Evolutionary conservation across 179 eudicot species (phyloP), one percentile per base, ranked within the genome.

Genomic region (Sideroxylon spinosum): DNA sequence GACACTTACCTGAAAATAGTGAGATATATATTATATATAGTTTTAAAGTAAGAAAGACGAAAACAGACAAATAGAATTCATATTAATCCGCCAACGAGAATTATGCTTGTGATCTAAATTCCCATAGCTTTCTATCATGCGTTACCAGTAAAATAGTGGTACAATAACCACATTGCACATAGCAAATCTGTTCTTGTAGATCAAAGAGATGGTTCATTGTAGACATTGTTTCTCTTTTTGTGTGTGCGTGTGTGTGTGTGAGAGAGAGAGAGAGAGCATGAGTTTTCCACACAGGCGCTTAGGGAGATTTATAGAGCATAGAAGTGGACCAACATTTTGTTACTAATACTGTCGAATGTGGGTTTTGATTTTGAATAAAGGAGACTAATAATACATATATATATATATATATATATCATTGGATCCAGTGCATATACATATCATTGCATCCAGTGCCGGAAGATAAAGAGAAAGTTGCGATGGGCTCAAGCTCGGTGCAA

Each of bases 121-220:
- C 44, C 44, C 44, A 37, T 37, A 37, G 44, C 44, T 37, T 37
- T 52, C 13, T 52, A 52, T 19, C 37, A 55, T 53, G 12, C 2
- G 16, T 66, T 76, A 76, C 79, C 49, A 76, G 73, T 20, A 76
- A 76, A 65, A 73, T 73, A 66, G 66, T 73, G 66, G 53, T 32
- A 50, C 76, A 73, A 32, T 57, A n/a, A n/a, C 66, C 66, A n/a
- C 76, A 73, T 11, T 73, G 91, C 10, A 94, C 96, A 76, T 92
- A 94, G 88, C 97, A 94, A 70, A 92, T 88, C 79, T 91, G 97
- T 52, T 91, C 98, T 81, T 90, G 90, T 71, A 84, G 84, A 73
- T 88, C 91, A 67, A 89, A 78, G 71, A 88, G 72, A 56, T 86
- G 86, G 78, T 78, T 84, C 3, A 89, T 69, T 53, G 91, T 70